Base-by-base conservation (phyloP, 2,329 filamentous ascomycete species). In the Blumeria graminis region DNA sequence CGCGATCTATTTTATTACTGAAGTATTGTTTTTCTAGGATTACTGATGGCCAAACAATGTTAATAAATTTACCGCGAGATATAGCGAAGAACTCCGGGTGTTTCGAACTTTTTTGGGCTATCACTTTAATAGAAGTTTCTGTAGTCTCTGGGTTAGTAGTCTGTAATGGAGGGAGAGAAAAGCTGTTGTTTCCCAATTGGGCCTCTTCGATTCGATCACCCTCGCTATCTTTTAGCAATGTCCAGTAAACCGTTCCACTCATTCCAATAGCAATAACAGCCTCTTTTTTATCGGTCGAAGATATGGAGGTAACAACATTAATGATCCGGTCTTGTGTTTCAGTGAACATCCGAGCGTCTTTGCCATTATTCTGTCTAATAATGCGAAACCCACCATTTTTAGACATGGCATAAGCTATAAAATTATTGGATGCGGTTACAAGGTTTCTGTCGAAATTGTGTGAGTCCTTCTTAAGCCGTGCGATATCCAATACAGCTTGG, bases 161-260 rank as follows among this genome's bases (percentile, higher is more conserved):
- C 57, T 80, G 81, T 64, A 89, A 84, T 0, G 92, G 89, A 16
- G 92, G 90, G 61, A 98, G 82, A 56, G 90, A 80, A 63, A 98
- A 86, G 56, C 87, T 88, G 63, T 88, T 83, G 61, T 84, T 81
- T 68, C 94, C 88, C 53, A 90, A 77, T 61, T 86, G 79, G 56
- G 82, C 76, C 62, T 86, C 80, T 56, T 86, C 83, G 55, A 92
- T 81, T 58, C 86, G 75, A 63, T 94, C 87, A 63, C 85, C 85
- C 61, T 85, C 77, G 54, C 81, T 76, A 56, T 86, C 82, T 59
- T 80, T 82, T 62, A 94, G 79, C 65, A 85, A 77, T 10, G 88
- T 82, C 85, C 92, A 98, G 71, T 96, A 95, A n/a, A 96, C 87
- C 9, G 89, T 86, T 48, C 92, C 93, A 64, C 90, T 94, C 63